phyloP scores from a whole-genome alignment of 2,329 filamentous ascomycete genomes.

The Aspergillus alliaceus region DNA sequence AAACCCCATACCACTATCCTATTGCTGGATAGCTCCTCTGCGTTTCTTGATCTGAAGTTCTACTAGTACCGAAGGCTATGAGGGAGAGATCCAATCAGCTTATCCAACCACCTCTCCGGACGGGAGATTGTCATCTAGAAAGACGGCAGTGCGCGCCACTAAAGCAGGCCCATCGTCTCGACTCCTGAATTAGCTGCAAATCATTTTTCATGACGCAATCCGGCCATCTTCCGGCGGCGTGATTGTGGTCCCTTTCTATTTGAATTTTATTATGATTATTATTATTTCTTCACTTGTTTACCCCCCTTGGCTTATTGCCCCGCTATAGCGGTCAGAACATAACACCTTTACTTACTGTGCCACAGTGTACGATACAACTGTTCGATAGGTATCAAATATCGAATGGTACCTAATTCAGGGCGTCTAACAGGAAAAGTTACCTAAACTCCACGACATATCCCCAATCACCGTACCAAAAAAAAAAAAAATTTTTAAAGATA shows the following conservation, averaged over 20 bases:
- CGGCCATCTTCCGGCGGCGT: slow-evolving; percentile 14
- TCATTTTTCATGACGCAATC: slow-evolving; percentile 23
- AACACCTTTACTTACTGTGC: background rate
- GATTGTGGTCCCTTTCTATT: background rate
- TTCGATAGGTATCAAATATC: background rate
- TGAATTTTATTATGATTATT: background rate
- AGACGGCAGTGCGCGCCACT: slow-evolving; percentile 23
- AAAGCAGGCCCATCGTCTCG: slow-evolving; percentile 23
- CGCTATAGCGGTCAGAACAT: background rate
- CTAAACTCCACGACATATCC: background rate
- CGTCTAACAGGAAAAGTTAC: background rate
- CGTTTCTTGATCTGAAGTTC: background rate
- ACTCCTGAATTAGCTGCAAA: slow-evolving; percentile 25
- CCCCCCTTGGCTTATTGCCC: background rate
- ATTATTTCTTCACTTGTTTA: slow-evolving; percentile 1
- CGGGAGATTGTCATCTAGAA: slow-evolving; percentile 28
- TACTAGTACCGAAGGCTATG: background rate
- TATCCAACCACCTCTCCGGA: slow-evolving; percentile 4
- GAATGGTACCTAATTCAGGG: background rate
- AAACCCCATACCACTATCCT: background rate
- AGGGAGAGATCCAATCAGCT: slow-evolving; percentile 2
- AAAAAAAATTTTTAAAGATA: too few species aligned
- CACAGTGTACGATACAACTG: background rate
- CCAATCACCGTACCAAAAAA: background rate
- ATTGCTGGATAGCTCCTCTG: background rate